Evolutionary conservation across 257 asterid species (phyloP).

Genomic region (Salvia splendens): DNA sequence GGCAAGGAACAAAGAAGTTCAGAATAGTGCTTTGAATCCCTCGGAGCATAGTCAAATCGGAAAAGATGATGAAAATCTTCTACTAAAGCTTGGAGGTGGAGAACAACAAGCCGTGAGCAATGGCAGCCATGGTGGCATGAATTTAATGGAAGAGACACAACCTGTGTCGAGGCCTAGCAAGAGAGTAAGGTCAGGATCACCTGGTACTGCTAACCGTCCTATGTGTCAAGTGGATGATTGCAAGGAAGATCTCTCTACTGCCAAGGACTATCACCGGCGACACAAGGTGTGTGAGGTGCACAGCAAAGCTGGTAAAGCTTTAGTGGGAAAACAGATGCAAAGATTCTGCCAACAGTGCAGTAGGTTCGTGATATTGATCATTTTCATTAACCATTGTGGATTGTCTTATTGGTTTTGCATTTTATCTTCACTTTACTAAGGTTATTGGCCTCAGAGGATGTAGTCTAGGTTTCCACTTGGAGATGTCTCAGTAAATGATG

Average conservation of each 20-base stretch:
- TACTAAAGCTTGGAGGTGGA: conserved; percentile 53
- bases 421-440: background rate
- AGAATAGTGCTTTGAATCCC: conserved; percentile 30
- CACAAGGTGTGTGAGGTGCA: conserved; percentile 95
- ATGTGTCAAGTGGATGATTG: conserved; percentile 90
- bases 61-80: conserved; percentile 40
- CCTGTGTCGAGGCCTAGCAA: conserved; percentile 59
- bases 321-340: conserved; percentile 65
- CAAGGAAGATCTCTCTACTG: conserved; percentile 62
- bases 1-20: conserved; percentile 49
- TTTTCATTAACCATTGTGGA: background rate
- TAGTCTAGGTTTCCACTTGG: conserved; percentile 8
- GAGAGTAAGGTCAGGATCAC: conserved; percentile 78
- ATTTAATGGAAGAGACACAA: conserved; percentile 46
- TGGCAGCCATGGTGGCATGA: conserved; percentile 34
- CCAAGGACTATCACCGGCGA: conserved; percentile 88
- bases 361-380: conserved; percentile 38
- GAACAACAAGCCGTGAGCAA: conserved; percentile 30
- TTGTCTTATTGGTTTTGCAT: background rate
- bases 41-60: conserved; percentile 21
- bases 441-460: background rate
- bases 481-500: background rate
- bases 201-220: conserved; percentile 55
- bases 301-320: conserved; percentile 68
- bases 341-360: conserved; percentile 64